Base-by-base conservation (phyloP, 495 filamentous ascomycete species). In the Darksidea phi region DNA sequence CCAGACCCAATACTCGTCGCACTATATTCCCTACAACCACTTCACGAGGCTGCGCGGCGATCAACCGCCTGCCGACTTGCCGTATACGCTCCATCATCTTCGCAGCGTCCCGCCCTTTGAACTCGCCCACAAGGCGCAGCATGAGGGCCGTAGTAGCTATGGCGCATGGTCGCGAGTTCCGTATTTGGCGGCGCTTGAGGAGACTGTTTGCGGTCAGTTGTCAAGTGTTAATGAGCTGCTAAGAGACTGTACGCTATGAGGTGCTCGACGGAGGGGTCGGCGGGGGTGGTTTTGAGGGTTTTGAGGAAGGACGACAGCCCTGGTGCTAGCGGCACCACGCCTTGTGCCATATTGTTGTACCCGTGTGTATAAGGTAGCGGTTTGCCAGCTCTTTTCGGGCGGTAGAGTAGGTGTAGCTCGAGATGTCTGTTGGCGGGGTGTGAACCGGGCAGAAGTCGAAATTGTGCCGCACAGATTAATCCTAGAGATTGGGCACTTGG, bases 21-120 rank as follows among this genome's bases (percentile, higher is more conserved):
- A 96, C 89, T 67, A 97, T 88, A 66, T 97, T 98, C 47, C 93
- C 93, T 23, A 96, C 91, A 2, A 88, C 90, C 68, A 95, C 84
- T 75, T 97, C 94, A 17, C 86, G 79, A 13, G 94, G 93, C 61
- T 94, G 90, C 11, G 94, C 91, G 37, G 85, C 80, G 36, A 85
- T 83, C 37, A 98, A 79, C 49, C 83, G 81, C 57, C 82, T 80
- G 28, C 93, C 94, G 41, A 91, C 82, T 45, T 80, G 78, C 57
- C 88, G 86, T 57, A 97, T 83, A 46, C 86, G 84, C 54, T 86
- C 80, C 28, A 97, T 82, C 51, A 98, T 84, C 70, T 85, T 86
- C 25, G 81, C 79, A 47, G 90, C 85, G 71, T 93, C 88, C 48
- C 76, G 79, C 72, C 85, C 89, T 64, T 80, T 82, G 59, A 84